phyloP scores from a whole-genome alignment of 331 rosid genomes.

The Quercus phellos region DNA sequence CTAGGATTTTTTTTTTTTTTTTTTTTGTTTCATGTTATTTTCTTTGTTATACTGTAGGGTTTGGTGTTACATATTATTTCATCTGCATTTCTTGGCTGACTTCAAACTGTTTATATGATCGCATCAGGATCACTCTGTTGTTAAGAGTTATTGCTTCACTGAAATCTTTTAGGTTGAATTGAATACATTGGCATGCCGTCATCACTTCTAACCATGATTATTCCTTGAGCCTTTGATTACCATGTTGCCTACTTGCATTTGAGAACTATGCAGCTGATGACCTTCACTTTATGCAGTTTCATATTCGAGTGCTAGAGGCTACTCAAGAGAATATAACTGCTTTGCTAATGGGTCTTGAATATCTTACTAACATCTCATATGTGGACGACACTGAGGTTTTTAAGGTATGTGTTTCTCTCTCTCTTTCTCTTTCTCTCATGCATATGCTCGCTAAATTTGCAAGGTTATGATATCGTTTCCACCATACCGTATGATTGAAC shows the following conservation, averaged over 20 bases:
- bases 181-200: not conserved
- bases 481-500: slow-evolving; percentile 15
- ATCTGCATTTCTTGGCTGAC: too few species aligned
- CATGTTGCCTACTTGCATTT: not conserved
- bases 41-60: not conserved
- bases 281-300: slow-evolving; percentile 44
- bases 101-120: not conserved
- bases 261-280: not conserved
- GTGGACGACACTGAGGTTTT: slow-evolving; percentile 96
- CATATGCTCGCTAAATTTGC: not conserved
- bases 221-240: not conserved
- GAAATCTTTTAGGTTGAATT: not conserved
- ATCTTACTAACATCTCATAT: slow-evolving; percentile 88
- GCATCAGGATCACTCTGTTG: not conserved
- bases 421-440: not conserved
- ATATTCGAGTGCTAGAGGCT: slow-evolving; percentile 77
- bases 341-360: slow-evolving; percentile 87
- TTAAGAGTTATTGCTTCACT: not conserved
- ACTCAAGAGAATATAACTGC: slow-evolving; percentile 69
- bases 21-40: not conserved
- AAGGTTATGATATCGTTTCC: not conserved
- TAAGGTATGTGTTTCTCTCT: slow-evolving; percentile 51
- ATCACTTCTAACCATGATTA: not conserved
- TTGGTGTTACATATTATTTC: too few species aligned
- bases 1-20: not conserved